Conservation (phyloP, 2,329 filamentous ascomycete species). For the Fusarium stilboides region DNA sequence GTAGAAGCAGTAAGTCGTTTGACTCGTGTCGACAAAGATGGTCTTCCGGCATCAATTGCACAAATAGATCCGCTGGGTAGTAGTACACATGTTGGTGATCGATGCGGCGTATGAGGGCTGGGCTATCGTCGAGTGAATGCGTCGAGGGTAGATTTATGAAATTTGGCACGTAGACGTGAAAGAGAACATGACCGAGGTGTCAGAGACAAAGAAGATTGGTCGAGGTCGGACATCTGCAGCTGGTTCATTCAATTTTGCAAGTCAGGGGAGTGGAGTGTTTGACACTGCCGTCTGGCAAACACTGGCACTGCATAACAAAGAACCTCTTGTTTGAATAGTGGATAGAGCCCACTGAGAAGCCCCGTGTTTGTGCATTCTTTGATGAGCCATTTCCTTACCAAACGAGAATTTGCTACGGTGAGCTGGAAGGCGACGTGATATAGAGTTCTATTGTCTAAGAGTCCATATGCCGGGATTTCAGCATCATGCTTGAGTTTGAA, state of each 20-base stretch:
- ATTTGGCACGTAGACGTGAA: not conserved
- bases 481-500: too few species aligned
- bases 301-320: not conserved
- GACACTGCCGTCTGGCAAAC: not conserved
- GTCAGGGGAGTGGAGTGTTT: not conserved
- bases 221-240: not conserved
- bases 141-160: not conserved
- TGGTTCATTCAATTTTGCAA: not conserved
- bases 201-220: not conserved
- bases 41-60: constrained; percentile 11
- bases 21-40: not conserved
- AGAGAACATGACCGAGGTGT: not conserved
- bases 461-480: too few species aligned
- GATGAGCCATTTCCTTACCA: too few species aligned
- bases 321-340: too few species aligned
- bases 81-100: constrained; percentile 2
- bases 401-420: too few species aligned
- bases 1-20: not conserved
- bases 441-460: too few species aligned
- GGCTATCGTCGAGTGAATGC: not conserved
- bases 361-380: too few species aligned
- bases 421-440: too few species aligned
- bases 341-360: too few species aligned
- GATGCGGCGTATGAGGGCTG: not conserved
- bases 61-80: not conserved